A percentile compares a stretch with the other conserved stretches of the same genome.
phyloP scores from a whole-genome alignment of 176 grass and related monocot species.

The Rhynchospora tenuis region DNA sequence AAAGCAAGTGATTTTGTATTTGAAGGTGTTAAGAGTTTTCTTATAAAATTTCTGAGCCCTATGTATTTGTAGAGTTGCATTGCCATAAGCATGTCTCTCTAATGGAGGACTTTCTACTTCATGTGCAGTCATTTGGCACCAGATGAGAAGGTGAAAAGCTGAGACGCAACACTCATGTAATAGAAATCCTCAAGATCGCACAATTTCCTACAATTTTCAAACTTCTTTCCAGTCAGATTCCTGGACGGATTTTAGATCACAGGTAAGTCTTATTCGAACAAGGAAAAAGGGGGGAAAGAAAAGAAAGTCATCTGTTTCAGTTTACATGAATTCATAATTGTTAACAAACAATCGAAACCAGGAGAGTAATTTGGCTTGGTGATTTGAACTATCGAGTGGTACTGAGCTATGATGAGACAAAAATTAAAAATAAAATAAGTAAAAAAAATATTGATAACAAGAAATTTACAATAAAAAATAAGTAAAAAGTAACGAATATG shows the following conservation, averaged over 20 bases:
- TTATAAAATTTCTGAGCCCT: not conserved
- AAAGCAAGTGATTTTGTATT: not conserved
- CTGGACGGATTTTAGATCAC: constrained; percentile 69
- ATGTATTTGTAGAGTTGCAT: constrained; percentile 57
- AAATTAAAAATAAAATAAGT: constrained; percentile 67
- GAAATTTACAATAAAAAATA: not conserved
- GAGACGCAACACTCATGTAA: constrained; percentile 71
- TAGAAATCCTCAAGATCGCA: constrained; percentile 77
- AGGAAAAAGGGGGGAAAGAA: not conserved
- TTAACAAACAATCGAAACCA: not conserved
- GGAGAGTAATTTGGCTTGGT: constrained; percentile 73
- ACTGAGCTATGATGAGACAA: constrained; percentile 72
- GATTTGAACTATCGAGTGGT: constrained; percentile 82
- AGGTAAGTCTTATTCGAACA: constrained; percentile 38
- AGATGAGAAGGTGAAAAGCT: constrained; percentile 87
- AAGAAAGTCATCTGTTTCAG: not conserved
- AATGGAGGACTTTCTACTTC: constrained; percentile 76
- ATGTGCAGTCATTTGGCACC: constrained; percentile 90
- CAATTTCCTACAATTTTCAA: constrained; percentile 80
- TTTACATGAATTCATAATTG: not conserved
- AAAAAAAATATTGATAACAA: not conserved
- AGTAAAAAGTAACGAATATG: not conserved
- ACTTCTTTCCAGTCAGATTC: constrained; percentile 29
- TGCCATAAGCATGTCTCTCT: constrained; percentile 83
- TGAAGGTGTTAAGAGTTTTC: not conserved